phyloP scores from a whole-genome alignment of 208 protist species.

The Wallacemonas collosoma region DNA sequence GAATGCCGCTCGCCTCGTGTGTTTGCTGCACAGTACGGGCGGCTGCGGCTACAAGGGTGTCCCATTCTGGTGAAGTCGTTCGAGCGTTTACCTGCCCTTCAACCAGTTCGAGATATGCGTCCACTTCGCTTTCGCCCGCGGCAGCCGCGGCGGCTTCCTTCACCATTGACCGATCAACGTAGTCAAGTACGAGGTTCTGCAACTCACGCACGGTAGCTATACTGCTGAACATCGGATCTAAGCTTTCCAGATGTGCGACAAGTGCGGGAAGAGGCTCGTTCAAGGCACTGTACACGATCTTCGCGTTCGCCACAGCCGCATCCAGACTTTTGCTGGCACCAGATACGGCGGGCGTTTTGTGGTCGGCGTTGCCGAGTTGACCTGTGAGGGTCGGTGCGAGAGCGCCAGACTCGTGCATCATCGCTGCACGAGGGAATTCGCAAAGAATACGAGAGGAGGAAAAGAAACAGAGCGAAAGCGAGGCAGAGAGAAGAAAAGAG shows the following conservation, averaged over 20 bases:
- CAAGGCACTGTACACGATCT: not conserved
- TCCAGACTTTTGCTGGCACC: not conserved
- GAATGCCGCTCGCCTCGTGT: not conserved
- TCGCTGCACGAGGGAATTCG: too few relatives aligned
- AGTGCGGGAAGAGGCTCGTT: not conserved
- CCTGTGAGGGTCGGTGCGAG: too few relatives aligned
- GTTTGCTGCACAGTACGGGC: not conserved
- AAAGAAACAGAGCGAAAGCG: too few relatives aligned
- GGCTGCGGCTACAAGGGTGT: not conserved
- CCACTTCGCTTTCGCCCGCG: not conserved
- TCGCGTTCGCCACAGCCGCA: not conserved
- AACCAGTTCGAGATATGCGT: not conserved
- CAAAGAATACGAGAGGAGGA: too few relatives aligned
- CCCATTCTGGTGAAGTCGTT: conserved; percentile 9
- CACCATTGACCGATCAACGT: conserved; percentile 10
- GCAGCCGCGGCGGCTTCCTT: not conserved
- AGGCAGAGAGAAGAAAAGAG: too few relatives aligned
- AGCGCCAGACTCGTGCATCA: too few relatives aligned
- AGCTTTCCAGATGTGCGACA: conserved; percentile 18
- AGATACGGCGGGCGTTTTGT: too few relatives aligned
- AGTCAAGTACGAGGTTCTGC: not conserved
- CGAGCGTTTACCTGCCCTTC: not conserved
- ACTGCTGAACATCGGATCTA: conserved; percentile 11
- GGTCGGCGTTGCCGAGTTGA: too few relatives aligned
- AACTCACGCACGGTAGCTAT: conserved; percentile 2